phyloP scores from a whole-genome alignment of 169 alveolate species.

The Perkinsus olseni region DNA sequence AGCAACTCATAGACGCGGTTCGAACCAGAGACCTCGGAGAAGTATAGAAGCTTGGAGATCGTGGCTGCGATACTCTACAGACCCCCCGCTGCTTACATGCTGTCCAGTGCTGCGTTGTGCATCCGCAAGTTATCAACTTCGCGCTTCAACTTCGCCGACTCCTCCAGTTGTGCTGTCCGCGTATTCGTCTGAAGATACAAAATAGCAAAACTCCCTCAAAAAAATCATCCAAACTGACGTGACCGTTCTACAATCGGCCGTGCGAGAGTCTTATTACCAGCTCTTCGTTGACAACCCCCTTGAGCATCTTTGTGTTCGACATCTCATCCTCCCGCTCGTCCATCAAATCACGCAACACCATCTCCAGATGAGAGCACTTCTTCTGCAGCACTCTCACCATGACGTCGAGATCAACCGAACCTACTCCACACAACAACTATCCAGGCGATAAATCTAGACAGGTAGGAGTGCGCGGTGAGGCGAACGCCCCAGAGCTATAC shows the following conservation, averaged over 20 bases:
- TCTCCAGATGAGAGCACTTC: not conserved
- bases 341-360: not conserved
- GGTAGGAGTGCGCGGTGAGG: too few species aligned
- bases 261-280: not conserved
- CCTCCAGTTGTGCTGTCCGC: not conserved
- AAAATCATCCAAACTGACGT: too few species aligned
- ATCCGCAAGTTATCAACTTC: not conserved
- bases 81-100: not conserved
- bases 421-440: not conserved
- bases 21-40: too few species aligned
- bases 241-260: too few species aligned
- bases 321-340: not conserved
- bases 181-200: not conserved
- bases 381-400: not conserved
- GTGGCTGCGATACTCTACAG: not conserved
- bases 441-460: too few species aligned
- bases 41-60: too few species aligned
- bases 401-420: not conserved
- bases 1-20: too few species aligned
- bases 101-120: not conserved
- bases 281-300: not conserved
- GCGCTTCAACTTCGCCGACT: not conserved
- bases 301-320: not conserved
- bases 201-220: not conserved
- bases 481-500: too few species aligned